These are phyloP conservation scores for Coelastrella sp. DNA, from an alignment of 139 green algal genomes.

Conservation along the genomic window DNA sequence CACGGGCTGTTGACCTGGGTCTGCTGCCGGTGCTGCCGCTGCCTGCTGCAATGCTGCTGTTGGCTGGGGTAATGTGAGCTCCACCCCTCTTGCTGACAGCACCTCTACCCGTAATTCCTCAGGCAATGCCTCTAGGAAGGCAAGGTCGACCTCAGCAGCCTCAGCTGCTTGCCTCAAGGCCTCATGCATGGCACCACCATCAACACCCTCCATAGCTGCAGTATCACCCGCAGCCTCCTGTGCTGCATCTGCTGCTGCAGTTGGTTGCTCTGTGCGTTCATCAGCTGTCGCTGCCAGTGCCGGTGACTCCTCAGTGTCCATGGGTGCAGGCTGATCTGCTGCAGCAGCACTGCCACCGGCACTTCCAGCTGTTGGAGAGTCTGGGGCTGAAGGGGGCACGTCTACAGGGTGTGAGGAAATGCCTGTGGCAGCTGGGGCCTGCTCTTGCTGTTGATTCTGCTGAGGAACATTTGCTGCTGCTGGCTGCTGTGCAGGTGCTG, in stretches of 20 bases:
- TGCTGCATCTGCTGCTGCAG: conserved; percentile 25
- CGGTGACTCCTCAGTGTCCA: conserved; percentile 11
- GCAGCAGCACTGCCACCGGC: not conserved
- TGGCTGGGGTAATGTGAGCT: conserved; percentile 35
- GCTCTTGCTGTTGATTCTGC: conserved; percentile 29
- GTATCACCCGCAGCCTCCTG: conserved; percentile 1
- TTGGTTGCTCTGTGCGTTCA: not conserved
- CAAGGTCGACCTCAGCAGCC: conserved; percentile 78
- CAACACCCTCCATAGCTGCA: conserved; percentile 27
- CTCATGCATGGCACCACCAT: conserved; percentile 11
- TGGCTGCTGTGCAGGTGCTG: not conserved
- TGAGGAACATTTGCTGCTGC: conserved; percentile 35
- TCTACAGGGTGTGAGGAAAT: conserved; percentile 38
- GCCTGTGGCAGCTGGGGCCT: conserved; percentile 6
- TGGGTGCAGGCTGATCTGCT: not conserved
- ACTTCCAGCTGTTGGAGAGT: not conserved
- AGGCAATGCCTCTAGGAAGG: conserved; percentile 85
- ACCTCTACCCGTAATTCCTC: conserved; percentile 79
- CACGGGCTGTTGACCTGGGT: not conserved
- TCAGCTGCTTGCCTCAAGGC: conserved; percentile 51
- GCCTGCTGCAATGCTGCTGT: not conserved
- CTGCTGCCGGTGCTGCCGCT: not conserved
- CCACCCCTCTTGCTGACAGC: conserved; percentile 70
- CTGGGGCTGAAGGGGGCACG: not conserved
- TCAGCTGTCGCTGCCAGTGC: conserved; percentile 16